A percentile compares a stretch with the other conserved stretches of the same genome.
phyloP scores from a whole-genome alignment of 148 eudicot genomes.

The Rhododendron henanense region DNA sequence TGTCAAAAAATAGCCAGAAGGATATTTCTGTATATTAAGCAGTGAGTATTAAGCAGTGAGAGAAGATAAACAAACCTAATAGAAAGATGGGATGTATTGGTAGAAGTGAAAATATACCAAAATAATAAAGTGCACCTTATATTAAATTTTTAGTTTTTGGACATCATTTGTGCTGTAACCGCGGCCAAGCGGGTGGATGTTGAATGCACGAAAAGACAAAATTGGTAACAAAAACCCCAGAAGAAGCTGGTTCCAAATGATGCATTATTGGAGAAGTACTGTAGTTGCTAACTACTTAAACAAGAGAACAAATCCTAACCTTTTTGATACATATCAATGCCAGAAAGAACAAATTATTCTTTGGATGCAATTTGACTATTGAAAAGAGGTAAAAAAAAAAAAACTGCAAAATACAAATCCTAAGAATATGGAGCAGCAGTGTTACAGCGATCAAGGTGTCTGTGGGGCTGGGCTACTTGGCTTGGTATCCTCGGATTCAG shows the following conservation, averaged over 20 bases:
- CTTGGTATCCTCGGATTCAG: conserved; percentile 55
- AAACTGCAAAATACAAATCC: not conserved
- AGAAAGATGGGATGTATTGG: not conserved
- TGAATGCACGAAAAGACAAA: not conserved
- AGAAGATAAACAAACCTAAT: not conserved
- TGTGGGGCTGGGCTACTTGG: conserved; percentile 30
- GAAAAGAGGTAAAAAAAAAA: not conserved
- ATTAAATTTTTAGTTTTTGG: not conserved
- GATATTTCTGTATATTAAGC: not conserved
- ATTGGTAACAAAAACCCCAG: not conserved
- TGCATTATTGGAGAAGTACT: not conserved
- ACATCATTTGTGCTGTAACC: not conserved
- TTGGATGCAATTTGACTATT: not conserved
- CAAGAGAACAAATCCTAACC: not conserved
- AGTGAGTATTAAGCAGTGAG: not conserved
- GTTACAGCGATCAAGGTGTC: conserved; percentile 29
- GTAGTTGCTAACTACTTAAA: not conserved
- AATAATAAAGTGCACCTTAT: not conserved
- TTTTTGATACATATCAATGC: not conserved
- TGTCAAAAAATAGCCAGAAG: not conserved
- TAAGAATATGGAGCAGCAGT: not conserved
- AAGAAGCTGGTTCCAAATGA: not conserved
- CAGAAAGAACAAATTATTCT: not conserved
- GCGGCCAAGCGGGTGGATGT: not conserved
- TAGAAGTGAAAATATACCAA: not conserved